Percentiles rank a stretch among this genome's conserved stretches.
phyloP scores from a whole-genome alignment of 495 filamentous ascomycete genomes.

The Penicillium salamii region DNA sequence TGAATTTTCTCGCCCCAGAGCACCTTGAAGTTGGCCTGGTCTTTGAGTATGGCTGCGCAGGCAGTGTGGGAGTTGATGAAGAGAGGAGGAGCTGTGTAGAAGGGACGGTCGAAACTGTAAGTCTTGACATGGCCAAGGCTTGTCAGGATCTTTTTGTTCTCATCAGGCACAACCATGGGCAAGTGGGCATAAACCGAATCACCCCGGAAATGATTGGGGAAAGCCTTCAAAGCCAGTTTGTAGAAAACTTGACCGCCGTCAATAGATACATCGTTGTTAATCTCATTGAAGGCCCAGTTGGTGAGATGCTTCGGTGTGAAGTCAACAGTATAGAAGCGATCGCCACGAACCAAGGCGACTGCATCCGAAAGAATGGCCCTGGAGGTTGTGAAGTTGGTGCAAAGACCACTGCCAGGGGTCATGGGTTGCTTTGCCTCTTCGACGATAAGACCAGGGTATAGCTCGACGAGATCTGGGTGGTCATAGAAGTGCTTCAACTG shows the following conservation, averaged over 20 bases:
- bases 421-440: slow-evolving; percentile 75
- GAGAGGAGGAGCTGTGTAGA: slow-evolving; percentile 24
- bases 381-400: slow-evolving; percentile 78
- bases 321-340: slow-evolving; percentile 78
- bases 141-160: slow-evolving; percentile 51
- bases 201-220: slow-evolving; percentile 56
- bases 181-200: slow-evolving; percentile 59
- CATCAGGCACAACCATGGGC: slow-evolving; percentile 55
- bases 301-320: slow-evolving; percentile 76
- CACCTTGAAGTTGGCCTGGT: slow-evolving; percentile 54
- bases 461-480: slow-evolving; percentile 73
- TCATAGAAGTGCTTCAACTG: slow-evolving; percentile 75
- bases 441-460: slow-evolving; percentile 79
- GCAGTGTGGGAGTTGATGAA: slow-evolving; percentile 51
- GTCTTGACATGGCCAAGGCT: slow-evolving; percentile 41
- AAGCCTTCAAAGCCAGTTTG: slow-evolving; percentile 58
- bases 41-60: slow-evolving; percentile 43
- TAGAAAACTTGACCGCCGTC: slow-evolving; percentile 60
- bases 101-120: slow-evolving; percentile 52
- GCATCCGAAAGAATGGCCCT: slow-evolving; percentile 84
- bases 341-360: slow-evolving; percentile 78
- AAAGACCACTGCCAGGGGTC: slow-evolving; percentile 75
- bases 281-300: slow-evolving; percentile 69
- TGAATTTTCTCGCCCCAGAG: slow-evolving; percentile 55
- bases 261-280: slow-evolving; percentile 43